These are phyloP conservation scores for Myxozyma vanderwaltii DNA, from an alignment of 805 yeast genomes.

Conservation along the genomic window DNA sequence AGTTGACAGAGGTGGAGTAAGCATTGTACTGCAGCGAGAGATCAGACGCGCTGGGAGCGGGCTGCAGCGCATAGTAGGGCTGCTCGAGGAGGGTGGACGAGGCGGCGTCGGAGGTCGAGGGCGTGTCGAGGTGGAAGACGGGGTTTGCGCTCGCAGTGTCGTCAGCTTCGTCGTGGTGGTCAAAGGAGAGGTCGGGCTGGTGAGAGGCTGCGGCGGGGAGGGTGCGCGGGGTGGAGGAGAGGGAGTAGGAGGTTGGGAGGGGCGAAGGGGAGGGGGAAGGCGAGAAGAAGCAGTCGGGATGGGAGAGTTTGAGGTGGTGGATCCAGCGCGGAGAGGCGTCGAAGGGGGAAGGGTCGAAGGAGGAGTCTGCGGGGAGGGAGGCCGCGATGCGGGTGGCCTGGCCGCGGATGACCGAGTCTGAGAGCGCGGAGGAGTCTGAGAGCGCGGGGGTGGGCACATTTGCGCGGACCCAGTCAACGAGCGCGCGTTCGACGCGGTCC, in stretches of 20 bases:
- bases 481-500: conserved; percentile 3
- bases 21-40: conserved; percentile 7
- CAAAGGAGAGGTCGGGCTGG: neutral
- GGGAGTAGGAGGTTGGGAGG: neutral
- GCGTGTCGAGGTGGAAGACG: conserved; percentile 5
- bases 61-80: neutral
- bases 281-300: conserved; percentile 16
- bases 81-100: conserved; percentile 5
- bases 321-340: conserved; percentile 19
- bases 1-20: conserved; percentile 13
- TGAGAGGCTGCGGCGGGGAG: neutral
- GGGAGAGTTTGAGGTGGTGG: conserved; percentile 20
- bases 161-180: conserved; percentile 1
- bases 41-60: neutral
- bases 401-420: no score
- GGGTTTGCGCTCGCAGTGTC: neutral
- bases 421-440: no score
- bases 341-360: conserved; percentile 1
- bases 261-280: conserved; percentile 5
- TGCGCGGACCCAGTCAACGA: conserved; percentile 22
- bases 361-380: neutral
- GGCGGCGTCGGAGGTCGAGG: neutral
- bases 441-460: no score
- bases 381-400: no score
- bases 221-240: neutral